Percentiles rank a stretch among this genome's conserved stretches.
Conservation (phyloP, 768 basidiomycete species). For the Termitomyces sp. region DNA sequence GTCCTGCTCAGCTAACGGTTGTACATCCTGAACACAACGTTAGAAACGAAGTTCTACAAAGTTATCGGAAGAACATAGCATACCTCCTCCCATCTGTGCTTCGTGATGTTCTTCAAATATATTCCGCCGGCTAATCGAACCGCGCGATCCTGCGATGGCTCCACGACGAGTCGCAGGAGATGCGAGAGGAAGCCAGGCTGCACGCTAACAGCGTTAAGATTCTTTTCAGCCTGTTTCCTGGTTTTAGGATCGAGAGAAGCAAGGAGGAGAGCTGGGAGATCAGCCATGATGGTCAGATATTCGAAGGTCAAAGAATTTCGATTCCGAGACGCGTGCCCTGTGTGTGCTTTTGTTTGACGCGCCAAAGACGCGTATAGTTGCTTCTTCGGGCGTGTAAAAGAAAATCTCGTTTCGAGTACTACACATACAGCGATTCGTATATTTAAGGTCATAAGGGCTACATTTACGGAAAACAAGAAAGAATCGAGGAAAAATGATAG, state of each 20-base stretch:
- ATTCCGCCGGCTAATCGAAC: constrained; percentile 82
- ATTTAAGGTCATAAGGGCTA: neutral
- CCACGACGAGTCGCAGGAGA: constrained; percentile 75
- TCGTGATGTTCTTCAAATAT: constrained; percentile 90
- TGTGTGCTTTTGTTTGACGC: constrained; percentile 12
- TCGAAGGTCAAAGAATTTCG: constrained; percentile 4
- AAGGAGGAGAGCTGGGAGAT: constrained; percentile 64
- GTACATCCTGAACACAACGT: constrained; percentile 50
- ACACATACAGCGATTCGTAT: neutral
- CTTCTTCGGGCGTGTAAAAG: neutral
- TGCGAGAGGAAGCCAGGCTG: constrained; percentile 78
- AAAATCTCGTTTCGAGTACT: neutral
- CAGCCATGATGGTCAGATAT: constrained; percentile 41
- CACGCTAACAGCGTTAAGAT: constrained; percentile 56
- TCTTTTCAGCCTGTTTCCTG: constrained; percentile 79
- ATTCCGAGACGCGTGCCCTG: constrained; percentile 13
- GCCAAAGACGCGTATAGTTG: neutral
- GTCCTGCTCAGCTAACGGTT: constrained; percentile 66
- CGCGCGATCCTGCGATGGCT: constrained; percentile 59
- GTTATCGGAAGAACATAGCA: constrained; percentile 15
- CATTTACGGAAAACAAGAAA: neutral
- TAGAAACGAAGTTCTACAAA: neutral
- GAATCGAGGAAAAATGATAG: neutral
- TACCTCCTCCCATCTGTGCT: constrained; percentile 86
- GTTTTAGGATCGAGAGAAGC: constrained; percentile 66